Percentiles rank a stretch among this genome's conserved stretches.
phyloP scores from a whole-genome alignment of 2,329 filamentous ascomycete species.

The Neonectria coccinea region DNA sequence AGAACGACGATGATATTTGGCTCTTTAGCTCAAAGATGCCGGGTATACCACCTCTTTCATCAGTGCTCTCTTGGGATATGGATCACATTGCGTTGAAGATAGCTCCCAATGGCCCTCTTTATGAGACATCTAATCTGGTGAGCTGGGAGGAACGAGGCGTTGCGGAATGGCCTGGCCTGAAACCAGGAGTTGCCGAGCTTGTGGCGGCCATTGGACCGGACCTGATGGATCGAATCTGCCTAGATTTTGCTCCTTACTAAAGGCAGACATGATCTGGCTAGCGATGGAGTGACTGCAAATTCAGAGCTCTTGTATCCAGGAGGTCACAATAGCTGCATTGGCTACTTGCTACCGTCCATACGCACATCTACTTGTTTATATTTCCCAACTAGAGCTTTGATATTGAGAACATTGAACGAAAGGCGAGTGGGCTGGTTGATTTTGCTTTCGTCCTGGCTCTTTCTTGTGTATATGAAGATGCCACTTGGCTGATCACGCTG shows the following conservation, averaged over 20 bases:
- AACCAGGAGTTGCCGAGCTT: constrained; percentile 74
- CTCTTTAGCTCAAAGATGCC: constrained; percentile 75
- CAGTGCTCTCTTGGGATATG: constrained; percentile 68
- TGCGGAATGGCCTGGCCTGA: constrained; percentile 63
- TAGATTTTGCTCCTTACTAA: constrained; percentile 61
- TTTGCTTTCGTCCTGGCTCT: background rate
- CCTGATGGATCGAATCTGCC: constrained; percentile 65
- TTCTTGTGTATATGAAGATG: too few relatives aligned
- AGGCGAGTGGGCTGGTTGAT: background rate
- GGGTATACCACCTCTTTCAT: constrained; percentile 68
- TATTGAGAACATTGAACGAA: background rate
- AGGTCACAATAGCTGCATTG: background rate
- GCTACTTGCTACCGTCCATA: background rate
- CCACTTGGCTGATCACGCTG: too few relatives aligned
- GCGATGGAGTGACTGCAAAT: background rate
- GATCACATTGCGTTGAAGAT: constrained; percentile 69
- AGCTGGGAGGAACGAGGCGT: constrained; percentile 69
- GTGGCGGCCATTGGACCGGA: constrained; percentile 74
- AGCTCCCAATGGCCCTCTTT: constrained; percentile 51
- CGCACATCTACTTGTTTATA: background rate
- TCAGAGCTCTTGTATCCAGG: background rate
- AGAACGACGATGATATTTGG: constrained; percentile 37
- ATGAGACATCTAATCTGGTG: constrained; percentile 64
- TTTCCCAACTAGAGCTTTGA: background rate
- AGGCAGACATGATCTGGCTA: constrained; percentile 1